Percentiles rank a stretch among this genome's conserved stretches.
Evolutionary conservation across 257 asterid genomes (phyloP).

Genomic region (Galeopsis tetrahit): DNA sequence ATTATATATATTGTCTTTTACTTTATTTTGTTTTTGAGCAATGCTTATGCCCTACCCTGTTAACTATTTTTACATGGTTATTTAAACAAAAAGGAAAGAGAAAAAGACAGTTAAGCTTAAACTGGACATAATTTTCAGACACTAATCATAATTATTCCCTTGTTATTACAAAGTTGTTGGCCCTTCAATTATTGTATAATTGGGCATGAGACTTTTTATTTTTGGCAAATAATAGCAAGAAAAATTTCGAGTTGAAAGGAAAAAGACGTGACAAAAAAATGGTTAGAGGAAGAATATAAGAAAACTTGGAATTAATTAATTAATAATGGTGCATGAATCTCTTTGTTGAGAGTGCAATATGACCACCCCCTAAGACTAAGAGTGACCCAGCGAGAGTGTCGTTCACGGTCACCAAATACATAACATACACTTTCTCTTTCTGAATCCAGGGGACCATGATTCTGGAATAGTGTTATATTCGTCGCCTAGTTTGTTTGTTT

Average conservation of each 20-base stretch:
- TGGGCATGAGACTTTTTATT: conserved; percentile 4
- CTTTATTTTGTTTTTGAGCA: no score
- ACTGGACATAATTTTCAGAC: conserved; percentile 15
- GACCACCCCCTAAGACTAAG: background rate
- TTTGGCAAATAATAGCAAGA: conserved; percentile 8
- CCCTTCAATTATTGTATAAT: conserved; percentile 29
- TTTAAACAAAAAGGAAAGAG: background rate
- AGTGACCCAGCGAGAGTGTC: conserved; percentile 19
- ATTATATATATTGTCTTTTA: no score
- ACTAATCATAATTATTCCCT: conserved; percentile 31
- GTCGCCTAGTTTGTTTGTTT: background rate
- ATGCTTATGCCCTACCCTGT: no score
- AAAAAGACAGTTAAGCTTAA: background rate
- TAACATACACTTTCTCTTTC: conserved; percentile 14
- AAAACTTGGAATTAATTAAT: background rate
- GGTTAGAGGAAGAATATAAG: background rate
- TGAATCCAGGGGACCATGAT: background rate
- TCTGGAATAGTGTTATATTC: background rate
- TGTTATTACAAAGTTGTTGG: conserved; percentile 24
- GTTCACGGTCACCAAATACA: background rate
- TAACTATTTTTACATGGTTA: no score
- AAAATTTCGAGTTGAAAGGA: background rate
- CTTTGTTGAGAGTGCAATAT: conserved; percentile 24
- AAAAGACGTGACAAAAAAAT: background rate
- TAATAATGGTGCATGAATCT: conserved; percentile 30